phyloP scores from a whole-genome alignment of 2,329 filamentous ascomycete species.

The Xylariaceae sp. region DNA sequence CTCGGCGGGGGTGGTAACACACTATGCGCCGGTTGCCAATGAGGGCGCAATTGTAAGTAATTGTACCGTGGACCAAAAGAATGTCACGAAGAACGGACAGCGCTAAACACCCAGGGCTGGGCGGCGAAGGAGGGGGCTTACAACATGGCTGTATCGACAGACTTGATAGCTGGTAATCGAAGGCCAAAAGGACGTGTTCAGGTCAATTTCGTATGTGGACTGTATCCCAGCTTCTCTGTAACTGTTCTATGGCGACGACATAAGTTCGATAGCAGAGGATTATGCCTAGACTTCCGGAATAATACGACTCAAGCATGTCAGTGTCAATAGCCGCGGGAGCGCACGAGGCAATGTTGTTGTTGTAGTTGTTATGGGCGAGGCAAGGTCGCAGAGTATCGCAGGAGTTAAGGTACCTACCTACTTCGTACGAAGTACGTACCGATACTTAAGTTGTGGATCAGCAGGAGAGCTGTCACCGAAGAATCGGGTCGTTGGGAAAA shows the following conservation, averaged over 20 bases:
- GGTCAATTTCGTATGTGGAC: neutral
- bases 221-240: neutral
- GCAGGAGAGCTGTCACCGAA: neutral
- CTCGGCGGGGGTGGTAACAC: conserved; percentile 82
- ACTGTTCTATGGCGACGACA: neutral
- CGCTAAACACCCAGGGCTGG: neutral
- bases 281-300: neutral
- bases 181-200: neutral
- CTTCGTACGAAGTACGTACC: too few species aligned
- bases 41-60: conserved; percentile 17
- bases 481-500: neutral
- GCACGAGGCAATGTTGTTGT: too few species aligned
- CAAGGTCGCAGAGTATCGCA: too few species aligned
- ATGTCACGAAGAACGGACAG: neutral
- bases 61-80: neutral
- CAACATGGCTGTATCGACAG: conserved; percentile 26
- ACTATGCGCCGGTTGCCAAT: conserved; percentile 42
- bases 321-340: too few species aligned
- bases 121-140: conserved; percentile 17
- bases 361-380: neutral
- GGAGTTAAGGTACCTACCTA: too few species aligned
- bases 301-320: neutral
- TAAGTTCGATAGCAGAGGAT: neutral
- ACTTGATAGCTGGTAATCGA: neutral
- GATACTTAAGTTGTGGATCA: neutral